Evolutionary conservation across 495 filamentous ascomycete genomes (phyloP), one percentile per base, ranked within the genome.

Genomic region (Talaromyces borbonicus): DNA sequence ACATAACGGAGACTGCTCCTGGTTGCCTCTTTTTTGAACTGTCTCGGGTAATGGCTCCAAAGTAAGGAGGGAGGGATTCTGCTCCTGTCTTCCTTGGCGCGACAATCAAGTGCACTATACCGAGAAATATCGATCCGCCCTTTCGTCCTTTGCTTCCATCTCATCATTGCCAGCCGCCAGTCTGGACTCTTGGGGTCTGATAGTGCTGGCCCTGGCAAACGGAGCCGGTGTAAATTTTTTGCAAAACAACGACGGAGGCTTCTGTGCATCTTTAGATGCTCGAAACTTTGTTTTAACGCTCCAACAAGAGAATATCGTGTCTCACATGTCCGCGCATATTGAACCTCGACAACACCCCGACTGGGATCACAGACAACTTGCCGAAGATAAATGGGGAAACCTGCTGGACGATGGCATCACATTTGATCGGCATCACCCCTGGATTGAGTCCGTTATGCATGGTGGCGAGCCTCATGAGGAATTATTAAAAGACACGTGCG

Each of bases 191-290:
- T 37, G 14, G 33, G 33, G 33, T 20, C 20, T 37, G 33, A 37
- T 37, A 37, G 33, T 37, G 15, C 33, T 37, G 33, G 33, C 33
- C 16, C 20, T 37, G 33, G 33, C 33, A 37, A 37, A 37, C 20
- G 33, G 14, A 20, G 33, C 33, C 16, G 20, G 4, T 16, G 33
- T 37, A 8, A 18, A 37, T 18, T 37, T 18, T 20, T 5, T 18
- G n/a, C 8, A 20, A 8, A 8, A 14, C 33, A 18, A 3, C 15
- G 20, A 20, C 6, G 33, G 33, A 8, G 33, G 33, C 33, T 37
- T 37, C 20, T 14, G 8, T 37, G 33, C 33, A n/a, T 37, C 33
- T 11, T 20, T 37, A 18, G 33, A 37, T 37, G 33, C 33, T 18
- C 14, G 33, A 18, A 18, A 16, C 20, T 37, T 37, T 20, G 11